Base-by-base conservation (phyloP, 106 monocot species). In the Posidonia australis region DNA sequence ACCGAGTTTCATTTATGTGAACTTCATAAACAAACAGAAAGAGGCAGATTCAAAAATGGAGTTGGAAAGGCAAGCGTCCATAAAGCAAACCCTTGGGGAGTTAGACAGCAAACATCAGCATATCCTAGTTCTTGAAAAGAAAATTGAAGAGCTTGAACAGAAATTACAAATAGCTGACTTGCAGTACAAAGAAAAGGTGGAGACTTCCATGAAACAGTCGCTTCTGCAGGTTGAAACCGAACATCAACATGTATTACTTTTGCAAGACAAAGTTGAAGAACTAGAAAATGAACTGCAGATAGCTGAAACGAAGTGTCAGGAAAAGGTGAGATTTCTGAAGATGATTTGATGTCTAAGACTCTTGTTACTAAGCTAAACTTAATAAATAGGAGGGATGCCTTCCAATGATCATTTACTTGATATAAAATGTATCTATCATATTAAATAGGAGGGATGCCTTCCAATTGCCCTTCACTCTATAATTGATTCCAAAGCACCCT, bases 181-280 rank as follows among this genome's bases (percentile, higher is more conserved):
- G 47, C 73, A 79, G 51, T 69, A 82, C 54, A 70, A 67, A 46
- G 26, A 46, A 46, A 64, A 46, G 24, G 43, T 46, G 42, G 78
- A 78, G 62, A 74, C 72, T 28, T 26, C 65, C 26, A 51, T 46
- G 11, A 49, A 81, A 54, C 46, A 70, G 12, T 65, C 72, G 23
- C 51, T 51, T 2, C 70, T 21, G 54, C 75, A 79, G 71, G 11
- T 81, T 58, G 74, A 77, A 32, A 60, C 74, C 57, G 57, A 79
- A 58, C 74, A 70, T 47, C 73, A 84, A 44, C 74, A 46, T 54
- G 72, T 65, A 5, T 41, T 22, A 49, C 58, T 62, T 59, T 60
- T 81, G 44, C 73, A 84, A 60, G 70, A 75, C 46, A 72, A 87
- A 78, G 67, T 84, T 26, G 74, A 82, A 56, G 72, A 70, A 58